phyloP scores from a whole-genome alignment of 192 early-diverging fungal genomes.

The Rhizophagus clarus region DNA sequence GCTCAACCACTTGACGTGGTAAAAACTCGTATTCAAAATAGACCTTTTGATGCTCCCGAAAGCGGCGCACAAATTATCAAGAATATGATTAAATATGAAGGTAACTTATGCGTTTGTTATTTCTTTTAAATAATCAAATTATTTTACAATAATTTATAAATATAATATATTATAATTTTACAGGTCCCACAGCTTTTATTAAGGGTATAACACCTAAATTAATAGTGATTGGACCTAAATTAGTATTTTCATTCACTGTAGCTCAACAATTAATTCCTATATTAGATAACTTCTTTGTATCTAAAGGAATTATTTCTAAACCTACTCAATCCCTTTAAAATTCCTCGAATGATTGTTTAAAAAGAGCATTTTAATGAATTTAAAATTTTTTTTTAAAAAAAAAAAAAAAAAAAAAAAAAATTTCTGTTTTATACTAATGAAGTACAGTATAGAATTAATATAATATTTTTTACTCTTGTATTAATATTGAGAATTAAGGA shows the following conservation, averaged over 20 bases:
- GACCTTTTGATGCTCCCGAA: conserved; percentile 85
- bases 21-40: conserved; percentile 98
- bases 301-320: conserved; percentile 39
- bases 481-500: too few relatives aligned
- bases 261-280: conserved; percentile 93
- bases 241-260: conserved; percentile 96
- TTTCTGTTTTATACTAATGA: too few relatives aligned
- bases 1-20: conserved; percentile 98
- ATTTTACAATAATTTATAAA: neutral
- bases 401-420: too few relatives aligned
- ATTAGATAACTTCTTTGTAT: conserved; percentile 58
- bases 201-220: conserved; percentile 92
- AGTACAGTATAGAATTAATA: too few relatives aligned
- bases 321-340: neutral
- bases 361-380: too few relatives aligned
- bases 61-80: conserved; percentile 84
- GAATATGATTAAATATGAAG: conserved; percentile 92
- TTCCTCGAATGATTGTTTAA: neutral
- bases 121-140: neutral
- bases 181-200: conserved; percentile 76
- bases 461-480: too few relatives aligned
- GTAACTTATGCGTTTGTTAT: conserved; percentile 45
- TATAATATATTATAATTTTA: neutral
- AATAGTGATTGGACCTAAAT: conserved; percentile 91
- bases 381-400: too few relatives aligned